Evolutionary conservation across 2,329 filamentous ascomycete genomes (phyloP).

Genomic region (Fonsecaea pedrosoi): DNA sequence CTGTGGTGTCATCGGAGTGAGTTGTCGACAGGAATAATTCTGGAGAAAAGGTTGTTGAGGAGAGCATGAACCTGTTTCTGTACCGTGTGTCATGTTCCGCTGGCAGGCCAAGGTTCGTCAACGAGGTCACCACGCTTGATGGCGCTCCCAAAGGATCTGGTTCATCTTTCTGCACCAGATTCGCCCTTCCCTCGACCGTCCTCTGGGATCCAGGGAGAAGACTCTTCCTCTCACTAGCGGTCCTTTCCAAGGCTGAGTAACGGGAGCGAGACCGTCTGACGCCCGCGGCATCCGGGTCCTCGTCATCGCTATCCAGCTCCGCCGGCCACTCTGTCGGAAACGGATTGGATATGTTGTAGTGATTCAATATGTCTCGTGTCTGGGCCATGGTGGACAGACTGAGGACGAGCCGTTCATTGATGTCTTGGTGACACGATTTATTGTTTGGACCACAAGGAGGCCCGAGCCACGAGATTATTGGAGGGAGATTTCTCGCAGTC

Average conservation of each 20-base stretch:
- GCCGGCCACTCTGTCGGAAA: slow-evolving; percentile 86
- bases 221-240: slow-evolving; percentile 72
- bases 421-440: slow-evolving; percentile 27
- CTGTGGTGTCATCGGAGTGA: slow-evolving; percentile 83
- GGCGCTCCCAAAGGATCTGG: slow-evolving; percentile 87
- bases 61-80: slow-evolving; percentile 90
- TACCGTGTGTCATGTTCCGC: slow-evolving; percentile 83
- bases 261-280: slow-evolving; percentile 72
- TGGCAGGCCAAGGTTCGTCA: slow-evolving; percentile 77
- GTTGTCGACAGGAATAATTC: slow-evolving; percentile 88
- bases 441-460: slow-evolving; percentile 39
- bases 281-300: slow-evolving; percentile 42
- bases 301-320: slow-evolving; percentile 76
- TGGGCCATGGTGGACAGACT: slow-evolving; percentile 62
- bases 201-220: slow-evolving; percentile 71
- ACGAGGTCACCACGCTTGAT: slow-evolving; percentile 81
- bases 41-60: slow-evolving; percentile 93
- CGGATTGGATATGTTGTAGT: slow-evolving; percentile 82
- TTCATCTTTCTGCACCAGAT: slow-evolving; percentile 87
- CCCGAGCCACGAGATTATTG: slow-evolving; percentile 19
- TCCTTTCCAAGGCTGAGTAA: slow-evolving; percentile 82
- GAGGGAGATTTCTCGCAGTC: slow-evolving; percentile 34
- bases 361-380: slow-evolving; percentile 79
- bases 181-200: slow-evolving; percentile 72
- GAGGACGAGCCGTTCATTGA: slow-evolving; percentile 19